Conservation (phyloP, 176 grass and related monocot species). For the Pontederia crassipes region DNA sequence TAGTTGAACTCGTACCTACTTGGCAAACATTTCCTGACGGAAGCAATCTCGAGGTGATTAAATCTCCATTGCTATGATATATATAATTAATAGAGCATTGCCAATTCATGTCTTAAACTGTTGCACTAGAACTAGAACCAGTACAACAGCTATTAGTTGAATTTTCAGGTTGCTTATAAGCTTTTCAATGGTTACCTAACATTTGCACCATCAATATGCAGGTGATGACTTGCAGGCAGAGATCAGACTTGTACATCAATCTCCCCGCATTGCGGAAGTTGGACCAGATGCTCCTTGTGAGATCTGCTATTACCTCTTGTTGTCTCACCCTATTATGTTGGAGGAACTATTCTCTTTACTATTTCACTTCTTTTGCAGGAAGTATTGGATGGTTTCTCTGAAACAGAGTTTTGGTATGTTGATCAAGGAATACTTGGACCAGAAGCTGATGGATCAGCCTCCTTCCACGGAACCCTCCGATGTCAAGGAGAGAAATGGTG, state of each 20-base stretch:
- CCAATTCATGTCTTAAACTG: no score
- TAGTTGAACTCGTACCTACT: slow-evolving; percentile 67
- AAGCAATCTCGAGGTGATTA: slow-evolving; percentile 66
- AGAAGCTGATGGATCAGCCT: slow-evolving; percentile 26
- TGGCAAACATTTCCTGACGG: slow-evolving; percentile 93
- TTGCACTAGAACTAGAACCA: no score
- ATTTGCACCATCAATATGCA: slow-evolving; percentile 22
- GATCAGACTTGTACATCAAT: slow-evolving; percentile 74
- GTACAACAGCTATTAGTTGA: background rate
- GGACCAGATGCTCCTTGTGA: slow-evolving; percentile 91
- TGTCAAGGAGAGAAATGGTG: slow-evolving; percentile 85
- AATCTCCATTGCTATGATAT: background rate
- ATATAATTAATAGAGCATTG: no score
- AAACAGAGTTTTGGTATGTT: slow-evolving; percentile 89
- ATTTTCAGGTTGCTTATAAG: background rate
- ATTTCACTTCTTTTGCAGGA: slow-evolving; percentile 29
- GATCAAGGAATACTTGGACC: slow-evolving; percentile 82
- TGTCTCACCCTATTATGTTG: background rate
- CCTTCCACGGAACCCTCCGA: slow-evolving; percentile 35
- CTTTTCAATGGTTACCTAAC: background rate
- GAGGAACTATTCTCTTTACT: background rate
- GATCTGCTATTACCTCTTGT: slow-evolving; percentile 12
- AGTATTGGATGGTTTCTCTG: slow-evolving; percentile 67
- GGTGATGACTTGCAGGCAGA: slow-evolving; percentile 79
- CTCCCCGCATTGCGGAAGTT: slow-evolving; percentile 86